phyloP scores from a whole-genome alignment of 371 early-diverging fungal species.

The Basidiobolus heterosporus region DNA sequence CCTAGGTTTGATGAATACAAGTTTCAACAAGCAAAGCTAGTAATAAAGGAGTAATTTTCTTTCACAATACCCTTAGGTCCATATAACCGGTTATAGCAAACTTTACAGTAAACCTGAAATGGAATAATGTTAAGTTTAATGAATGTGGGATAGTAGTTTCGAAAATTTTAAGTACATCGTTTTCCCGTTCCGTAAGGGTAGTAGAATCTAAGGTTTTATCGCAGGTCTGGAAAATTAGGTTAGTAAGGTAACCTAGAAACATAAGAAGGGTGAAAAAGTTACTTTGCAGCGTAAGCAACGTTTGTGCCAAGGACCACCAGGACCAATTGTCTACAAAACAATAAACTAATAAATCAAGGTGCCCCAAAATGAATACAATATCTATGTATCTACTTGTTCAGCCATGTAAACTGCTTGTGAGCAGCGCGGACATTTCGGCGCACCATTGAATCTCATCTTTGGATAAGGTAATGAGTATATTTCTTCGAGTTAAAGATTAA shows the following conservation, averaged over 20 bases:
- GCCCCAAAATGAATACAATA: too few species aligned
- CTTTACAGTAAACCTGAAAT: constrained; percentile 16
- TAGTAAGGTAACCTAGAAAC: background rate
- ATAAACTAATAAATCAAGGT: background rate
- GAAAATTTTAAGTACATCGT: constrained; percentile 5
- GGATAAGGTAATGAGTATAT: too few species aligned
- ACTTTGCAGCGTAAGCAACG: constrained; percentile 17
- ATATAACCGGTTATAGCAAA: constrained; percentile 21
- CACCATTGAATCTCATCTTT: too few species aligned
- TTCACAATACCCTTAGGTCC: constrained; percentile 18
- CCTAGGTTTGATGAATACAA: background rate
- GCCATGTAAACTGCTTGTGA: constrained; percentile 21
- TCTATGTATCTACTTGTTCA: constrained; percentile 14
- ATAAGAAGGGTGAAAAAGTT: background rate
- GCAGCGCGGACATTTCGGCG: constrained; percentile 15
- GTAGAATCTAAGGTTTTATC: constrained; percentile 12
- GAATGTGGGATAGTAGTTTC: background rate
- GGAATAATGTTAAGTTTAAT: background rate
- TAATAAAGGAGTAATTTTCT: background rate
- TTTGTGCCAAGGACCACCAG: constrained; percentile 24
- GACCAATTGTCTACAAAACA: constrained; percentile 15
- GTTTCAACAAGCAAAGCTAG: background rate
- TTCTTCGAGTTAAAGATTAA: too few species aligned
- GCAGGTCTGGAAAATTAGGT: constrained; percentile 8
- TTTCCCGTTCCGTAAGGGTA: constrained; percentile 17